phyloP scores from a whole-genome alignment of 345 rosid species.

The Boechera retrofracta region DNA sequence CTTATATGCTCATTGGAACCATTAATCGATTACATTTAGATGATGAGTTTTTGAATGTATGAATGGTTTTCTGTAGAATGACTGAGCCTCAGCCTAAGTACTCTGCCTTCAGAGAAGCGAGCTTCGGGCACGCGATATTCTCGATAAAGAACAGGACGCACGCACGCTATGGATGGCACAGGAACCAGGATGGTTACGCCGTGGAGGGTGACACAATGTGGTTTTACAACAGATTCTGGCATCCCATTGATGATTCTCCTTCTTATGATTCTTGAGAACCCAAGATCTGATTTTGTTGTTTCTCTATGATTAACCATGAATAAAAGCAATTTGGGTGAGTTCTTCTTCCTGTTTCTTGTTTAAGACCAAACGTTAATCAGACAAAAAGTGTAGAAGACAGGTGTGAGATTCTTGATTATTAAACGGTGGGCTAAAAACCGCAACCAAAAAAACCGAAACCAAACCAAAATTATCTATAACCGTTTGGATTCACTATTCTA shows the following conservation, averaged over 20 bases:
- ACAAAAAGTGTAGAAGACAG: too few relatives aligned
- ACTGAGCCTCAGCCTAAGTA: constrained; percentile 85
- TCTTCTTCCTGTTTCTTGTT: constrained; percentile 16
- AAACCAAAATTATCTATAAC: too few relatives aligned
- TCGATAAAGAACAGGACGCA: constrained; percentile 86
- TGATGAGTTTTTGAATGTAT: not conserved
- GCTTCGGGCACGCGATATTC: constrained; percentile 88
- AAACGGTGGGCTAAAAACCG: too few relatives aligned
- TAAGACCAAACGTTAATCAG: constrained; percentile 2
- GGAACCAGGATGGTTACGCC: constrained; percentile 82
- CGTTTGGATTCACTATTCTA: too few relatives aligned
- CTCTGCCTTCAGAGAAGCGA: constrained; percentile 91
- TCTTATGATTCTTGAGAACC: constrained; percentile 30
- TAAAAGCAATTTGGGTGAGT: constrained; percentile 27
- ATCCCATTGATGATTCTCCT: constrained; percentile 60
- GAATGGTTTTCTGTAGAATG: constrained; percentile 59
- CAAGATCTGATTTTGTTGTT: constrained; percentile 21
- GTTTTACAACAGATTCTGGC: constrained; percentile 80
- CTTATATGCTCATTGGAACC: not conserved
- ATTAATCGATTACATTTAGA: not conserved
- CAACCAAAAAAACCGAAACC: too few relatives aligned
- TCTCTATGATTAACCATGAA: constrained; percentile 20
- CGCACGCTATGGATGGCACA: constrained; percentile 80
- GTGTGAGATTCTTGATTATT: too few relatives aligned
- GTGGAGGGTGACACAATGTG: constrained; percentile 85